A percentile compares a stretch with the other conserved stretches of the same genome.
phyloP scores from a whole-genome alignment of 805 yeast species.

The Wickerhamiella musiphila region DNA sequence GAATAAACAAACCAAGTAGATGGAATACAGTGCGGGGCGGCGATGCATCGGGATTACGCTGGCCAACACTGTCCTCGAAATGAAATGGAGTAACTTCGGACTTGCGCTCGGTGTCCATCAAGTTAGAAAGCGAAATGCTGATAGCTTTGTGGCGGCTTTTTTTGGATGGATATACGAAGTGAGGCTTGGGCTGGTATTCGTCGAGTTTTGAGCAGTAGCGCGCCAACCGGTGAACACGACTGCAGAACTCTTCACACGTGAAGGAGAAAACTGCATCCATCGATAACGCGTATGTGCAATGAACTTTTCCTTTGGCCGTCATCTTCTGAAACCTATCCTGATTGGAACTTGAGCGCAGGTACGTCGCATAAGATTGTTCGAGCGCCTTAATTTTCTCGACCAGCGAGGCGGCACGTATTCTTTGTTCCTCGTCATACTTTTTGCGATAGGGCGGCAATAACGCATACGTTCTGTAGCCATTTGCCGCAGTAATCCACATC shows the following conservation, averaged over 20 bases:
- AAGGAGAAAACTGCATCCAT: slow-evolving; percentile 11
- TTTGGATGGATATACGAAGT: slow-evolving; percentile 6
- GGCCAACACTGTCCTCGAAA: slow-evolving; percentile 9
- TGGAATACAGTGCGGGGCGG: slow-evolving; percentile 16
- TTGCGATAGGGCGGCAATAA: slow-evolving; percentile 5
- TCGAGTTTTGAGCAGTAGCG: slow-evolving; percentile 10
- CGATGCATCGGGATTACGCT: slow-evolving; percentile 17
- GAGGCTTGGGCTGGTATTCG: slow-evolving; percentile 8
- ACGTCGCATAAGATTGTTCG: slow-evolving; percentile 3
- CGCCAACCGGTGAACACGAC: slow-evolving; percentile 9
- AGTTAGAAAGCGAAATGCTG: background rate
- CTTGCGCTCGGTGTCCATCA: background rate
- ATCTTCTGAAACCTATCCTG: slow-evolving; percentile 1
- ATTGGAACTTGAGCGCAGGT: slow-evolving; percentile 1
- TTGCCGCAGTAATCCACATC: slow-evolving; percentile 15
- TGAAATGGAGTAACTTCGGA: slow-evolving; percentile 5
- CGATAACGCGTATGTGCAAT: slow-evolving; percentile 4
- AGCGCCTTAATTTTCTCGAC: slow-evolving; percentile 4
- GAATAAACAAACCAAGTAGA: slow-evolving; percentile 8
- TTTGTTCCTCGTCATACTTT: slow-evolving; percentile 1
- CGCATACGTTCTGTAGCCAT: slow-evolving; percentile 11
- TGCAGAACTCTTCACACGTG: slow-evolving; percentile 7
- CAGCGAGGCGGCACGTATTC: slow-evolving; percentile 4
- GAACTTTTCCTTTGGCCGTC: slow-evolving; percentile 1
- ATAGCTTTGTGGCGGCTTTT: background rate